Percentiles rank a stretch among this genome's conserved stretches.
These are phyloP conservation scores for Naegleria gruberi DNA, from an alignment of 208 protist genomes.

Conservation along the genomic window DNA sequence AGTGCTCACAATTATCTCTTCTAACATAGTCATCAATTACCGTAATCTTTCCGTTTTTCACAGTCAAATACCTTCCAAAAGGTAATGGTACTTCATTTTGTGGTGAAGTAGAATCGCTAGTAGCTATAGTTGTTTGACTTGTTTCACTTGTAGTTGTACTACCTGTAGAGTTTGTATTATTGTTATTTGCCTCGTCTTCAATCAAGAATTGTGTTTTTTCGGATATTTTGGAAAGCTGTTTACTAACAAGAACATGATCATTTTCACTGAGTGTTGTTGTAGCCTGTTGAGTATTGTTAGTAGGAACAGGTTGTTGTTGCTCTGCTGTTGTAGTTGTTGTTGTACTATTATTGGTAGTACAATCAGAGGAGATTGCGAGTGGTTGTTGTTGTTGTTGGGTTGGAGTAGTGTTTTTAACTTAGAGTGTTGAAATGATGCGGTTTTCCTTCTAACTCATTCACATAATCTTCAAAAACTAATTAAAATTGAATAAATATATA, in stretches of 20 bases:
- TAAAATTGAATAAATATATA: background rate
- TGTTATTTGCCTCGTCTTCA: no score
- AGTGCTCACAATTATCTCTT: background rate
- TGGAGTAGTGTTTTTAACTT: no score
- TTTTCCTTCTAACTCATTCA: background rate
- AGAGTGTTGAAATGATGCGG: no score
- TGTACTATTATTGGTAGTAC: background rate
- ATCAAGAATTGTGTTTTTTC: no score
- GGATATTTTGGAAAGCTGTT: no score
- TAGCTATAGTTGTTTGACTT: no score
- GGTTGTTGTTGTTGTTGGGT: no score
- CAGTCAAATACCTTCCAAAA: background rate
- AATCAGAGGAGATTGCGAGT: no score
- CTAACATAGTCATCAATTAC: background rate
- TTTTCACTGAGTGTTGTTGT: background rate
- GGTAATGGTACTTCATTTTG: background rate
- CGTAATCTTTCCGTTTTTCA: background rate
- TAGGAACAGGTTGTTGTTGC: background rate
- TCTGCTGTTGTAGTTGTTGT: background rate
- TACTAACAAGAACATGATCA: background rate
- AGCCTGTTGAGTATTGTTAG: background rate
- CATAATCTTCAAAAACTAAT: constrained; percentile 21
- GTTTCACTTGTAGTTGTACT: no score
- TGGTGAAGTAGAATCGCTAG: no score
- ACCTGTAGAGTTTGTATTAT: no score